Conservation (phyloP, 345 rosid species). For the Lepidium africanum region DNA sequence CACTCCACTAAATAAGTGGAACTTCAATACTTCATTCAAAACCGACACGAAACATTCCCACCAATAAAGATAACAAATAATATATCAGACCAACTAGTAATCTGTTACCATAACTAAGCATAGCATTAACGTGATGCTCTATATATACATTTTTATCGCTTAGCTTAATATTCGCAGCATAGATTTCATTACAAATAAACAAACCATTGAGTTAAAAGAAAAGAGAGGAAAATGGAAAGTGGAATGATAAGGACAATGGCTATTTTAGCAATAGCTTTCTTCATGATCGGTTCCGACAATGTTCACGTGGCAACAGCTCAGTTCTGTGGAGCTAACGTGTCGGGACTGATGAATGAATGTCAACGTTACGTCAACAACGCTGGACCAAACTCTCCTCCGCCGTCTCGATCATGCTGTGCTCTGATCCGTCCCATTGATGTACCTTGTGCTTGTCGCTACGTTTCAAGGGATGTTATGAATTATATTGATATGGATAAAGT, state of each 20-base stretch:
- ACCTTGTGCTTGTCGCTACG: conserved; percentile 26
- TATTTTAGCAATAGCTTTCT: not conserved
- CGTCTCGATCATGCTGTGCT: conserved; percentile 24
- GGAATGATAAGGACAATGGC: not conserved
- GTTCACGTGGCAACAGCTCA: conserved; percentile 6
- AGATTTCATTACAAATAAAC: not conserved
- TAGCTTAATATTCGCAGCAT: not conserved
- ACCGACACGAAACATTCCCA: conserved; percentile 7
- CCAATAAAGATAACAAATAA: conserved; percentile 11
- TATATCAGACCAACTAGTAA: not conserved
- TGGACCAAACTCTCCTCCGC: conserved; percentile 22
- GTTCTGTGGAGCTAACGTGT: conserved; percentile 24
- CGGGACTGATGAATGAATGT: conserved; percentile 22
- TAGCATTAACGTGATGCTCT: not conserved
- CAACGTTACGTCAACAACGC: conserved; percentile 19
- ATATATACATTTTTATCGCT: conserved; percentile 7
- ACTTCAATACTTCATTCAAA: not conserved
- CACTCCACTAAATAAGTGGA: conserved; percentile 20
- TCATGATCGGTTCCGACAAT: conserved; percentile 1
- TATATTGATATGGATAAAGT: conserved; percentile 39
- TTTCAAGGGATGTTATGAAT: conserved; percentile 21
- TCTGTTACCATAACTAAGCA: not conserved
- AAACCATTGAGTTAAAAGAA: not conserved
- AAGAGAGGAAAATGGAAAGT: not conserved
- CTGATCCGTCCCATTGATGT: conserved; percentile 18